Base-by-base conservation (phyloP, 345 rosid species). In the Syzygium oleosum region DNA sequence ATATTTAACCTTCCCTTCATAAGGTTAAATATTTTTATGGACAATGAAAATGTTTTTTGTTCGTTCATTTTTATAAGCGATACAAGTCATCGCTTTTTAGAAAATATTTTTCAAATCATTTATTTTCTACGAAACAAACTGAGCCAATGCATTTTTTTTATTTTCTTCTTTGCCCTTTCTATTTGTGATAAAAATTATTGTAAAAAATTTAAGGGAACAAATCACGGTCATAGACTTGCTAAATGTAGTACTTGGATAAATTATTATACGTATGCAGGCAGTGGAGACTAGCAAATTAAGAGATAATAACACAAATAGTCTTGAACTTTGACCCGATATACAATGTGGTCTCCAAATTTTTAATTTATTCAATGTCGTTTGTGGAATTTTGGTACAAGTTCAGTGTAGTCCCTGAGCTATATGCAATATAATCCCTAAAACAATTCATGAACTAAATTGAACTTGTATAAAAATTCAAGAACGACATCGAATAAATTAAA, bases 31-130 rank as follows among this genome's bases (percentile, higher is more conserved):
- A 27, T 12, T 27, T 1, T 27, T 61, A 61, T n/a, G 2, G 16
- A 12, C 2, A 2, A 34, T 34, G 10, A 73, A 34, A 73, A 9
- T 34, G 9, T 14, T 34, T 19, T 10, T 8, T 7, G 0, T 34
- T 34, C 0, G 9, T 73, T 34, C 4, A 73, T 17, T 34, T 17
- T 73, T 9, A 9, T 10, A 73, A 73, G 13, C 1, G 2, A 73
- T 2, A 34, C 0, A 34, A 34, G 2, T 0, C 3, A 73, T 34
- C 0, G 1, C 5, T 34, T n/a, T 34, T 34, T 17, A 7, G 12
- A 11, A 9, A 31, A 31, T 31, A 0, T 34, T 65, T 68, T 34
- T 17, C 0, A 31, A 31, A 68, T 17, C 5, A 68, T 68, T 34
- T 0, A 0, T 34, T 59, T n/a, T 59, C 5, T 5, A 58, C 3